These are phyloP conservation scores for Gnomoniopsis sp. DNA, from an alignment of 2,329 filamentous ascomycete genomes.

Conservation along the genomic window DNA sequence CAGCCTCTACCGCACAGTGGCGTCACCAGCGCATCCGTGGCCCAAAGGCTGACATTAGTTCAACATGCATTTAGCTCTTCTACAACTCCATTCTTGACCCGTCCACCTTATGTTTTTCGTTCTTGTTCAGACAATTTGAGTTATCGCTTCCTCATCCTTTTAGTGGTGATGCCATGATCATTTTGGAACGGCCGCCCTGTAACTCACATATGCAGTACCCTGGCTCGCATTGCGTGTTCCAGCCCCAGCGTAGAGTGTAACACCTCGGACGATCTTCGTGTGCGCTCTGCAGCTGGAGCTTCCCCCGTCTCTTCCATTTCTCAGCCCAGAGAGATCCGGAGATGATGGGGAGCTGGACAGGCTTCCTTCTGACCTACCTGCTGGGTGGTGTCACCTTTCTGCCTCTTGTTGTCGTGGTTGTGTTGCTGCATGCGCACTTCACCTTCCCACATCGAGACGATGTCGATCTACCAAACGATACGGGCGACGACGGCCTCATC, in stretches of 20 bases:
- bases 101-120: not conserved
- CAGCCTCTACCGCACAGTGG: not conserved
- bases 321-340: not conserved
- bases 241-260: constrained; percentile 9
- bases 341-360: constrained; percentile 53
- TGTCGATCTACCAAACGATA: constrained; percentile 27
- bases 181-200: constrained; percentile 5
- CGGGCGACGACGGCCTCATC: constrained; percentile 41
- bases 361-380: constrained; percentile 72
- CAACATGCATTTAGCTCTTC: not conserved
- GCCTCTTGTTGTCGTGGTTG: constrained; percentile 61
- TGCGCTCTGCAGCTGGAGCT: not conserved
- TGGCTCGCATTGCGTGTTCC: constrained; percentile 14
- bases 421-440: constrained; percentile 66
- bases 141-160: not conserved
- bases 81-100: not conserved
- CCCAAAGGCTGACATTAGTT: not conserved
- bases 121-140: not conserved
- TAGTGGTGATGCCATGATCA: constrained; percentile 15
- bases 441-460: constrained; percentile 57
- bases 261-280: constrained; percentile 8
- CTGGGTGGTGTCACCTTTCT: constrained; percentile 86
- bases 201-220: constrained; percentile 1
- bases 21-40: not conserved
- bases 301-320: constrained; percentile 1